phyloP scores from a whole-genome alignment of 202 grass and related monocot species.

The Panicum virgatum region DNA sequence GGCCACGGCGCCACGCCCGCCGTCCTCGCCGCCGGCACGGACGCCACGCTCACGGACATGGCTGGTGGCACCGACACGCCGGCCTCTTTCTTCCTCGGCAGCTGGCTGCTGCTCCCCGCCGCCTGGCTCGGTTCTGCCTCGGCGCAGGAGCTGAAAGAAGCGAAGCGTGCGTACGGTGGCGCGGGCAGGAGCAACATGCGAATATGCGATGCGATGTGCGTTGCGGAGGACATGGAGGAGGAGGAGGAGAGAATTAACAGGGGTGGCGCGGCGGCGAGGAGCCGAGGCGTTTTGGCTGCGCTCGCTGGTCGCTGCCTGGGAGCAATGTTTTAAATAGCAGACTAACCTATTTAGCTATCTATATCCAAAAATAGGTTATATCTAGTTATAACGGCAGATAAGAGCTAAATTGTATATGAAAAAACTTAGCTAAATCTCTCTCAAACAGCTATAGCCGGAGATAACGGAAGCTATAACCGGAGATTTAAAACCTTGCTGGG shows the following conservation, averaged over 20 bases:
- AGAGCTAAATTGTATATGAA: no score
- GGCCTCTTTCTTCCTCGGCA: neutral
- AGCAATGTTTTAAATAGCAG: no score
- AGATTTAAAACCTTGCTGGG: no score
- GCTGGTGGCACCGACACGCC: neutral
- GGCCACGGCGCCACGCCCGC: slow-evolving; percentile 44
- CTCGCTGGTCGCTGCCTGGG: neutral
- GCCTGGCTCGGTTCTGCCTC: neutral
- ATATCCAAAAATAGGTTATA: no score
- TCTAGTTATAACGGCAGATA: no score
- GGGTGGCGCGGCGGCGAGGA: neutral
- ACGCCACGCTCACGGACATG: slow-evolving; percentile 23
- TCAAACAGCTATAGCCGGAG: no score
- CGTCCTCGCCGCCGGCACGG: neutral
- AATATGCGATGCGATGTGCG: neutral
- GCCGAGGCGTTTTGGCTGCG: neutral
- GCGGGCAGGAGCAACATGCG: neutral
- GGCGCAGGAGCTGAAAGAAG: neutral
- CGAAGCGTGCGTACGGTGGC: neutral
- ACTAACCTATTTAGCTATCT: no score
- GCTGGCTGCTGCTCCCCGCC: neutral
- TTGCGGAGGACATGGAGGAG: neutral
- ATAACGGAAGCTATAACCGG: no score
- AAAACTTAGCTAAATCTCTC: no score
- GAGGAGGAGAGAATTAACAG: slow-evolving; percentile 21